A percentile compares a stretch with the other conserved stretches of the same genome.
Evolutionary conservation across 371 early-diverging fungal species (phyloP).

Genomic region (Mucor plumbeus): DNA sequence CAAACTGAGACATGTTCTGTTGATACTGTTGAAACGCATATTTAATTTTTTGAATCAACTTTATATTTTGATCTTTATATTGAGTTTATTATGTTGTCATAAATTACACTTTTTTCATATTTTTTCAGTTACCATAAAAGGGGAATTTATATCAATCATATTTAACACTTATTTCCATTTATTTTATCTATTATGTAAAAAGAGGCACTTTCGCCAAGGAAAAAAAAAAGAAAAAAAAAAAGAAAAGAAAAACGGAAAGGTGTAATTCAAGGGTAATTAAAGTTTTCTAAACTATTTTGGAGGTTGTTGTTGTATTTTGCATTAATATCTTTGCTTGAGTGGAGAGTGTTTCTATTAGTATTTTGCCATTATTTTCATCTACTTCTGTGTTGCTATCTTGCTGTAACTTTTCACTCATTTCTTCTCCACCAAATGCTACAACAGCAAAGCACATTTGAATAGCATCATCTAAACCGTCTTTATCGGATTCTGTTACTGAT

Average conservation of each 20-base stretch:
- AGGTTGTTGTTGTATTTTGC: conserved; percentile 3
- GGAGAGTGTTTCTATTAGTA: conserved; percentile 2
- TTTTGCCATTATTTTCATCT: conserved; percentile 2
- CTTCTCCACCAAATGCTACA: conserved; percentile 13
- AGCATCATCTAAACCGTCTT: conserved; percentile 15
- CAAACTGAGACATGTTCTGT: too few relatives aligned
- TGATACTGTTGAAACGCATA: too few relatives aligned
- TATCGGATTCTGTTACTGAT: background rate
- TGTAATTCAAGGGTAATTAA: background rate
- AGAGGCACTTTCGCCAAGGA: background rate
- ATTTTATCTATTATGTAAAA: background rate
- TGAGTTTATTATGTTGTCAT: too few relatives aligned
- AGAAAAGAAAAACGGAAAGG: background rate
- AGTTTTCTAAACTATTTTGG: background rate
- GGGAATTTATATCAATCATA: background rate
- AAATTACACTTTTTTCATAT: too few relatives aligned
- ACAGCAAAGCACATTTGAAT: conserved; percentile 17
- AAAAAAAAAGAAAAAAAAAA: too few relatives aligned
- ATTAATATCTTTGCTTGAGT: conserved; percentile 14
- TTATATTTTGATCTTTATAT: too few relatives aligned
- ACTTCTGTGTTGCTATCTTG: background rate
- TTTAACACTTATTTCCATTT: background rate
- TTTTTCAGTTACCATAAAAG: background rate
- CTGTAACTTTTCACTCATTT: background rate
- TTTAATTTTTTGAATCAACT: too few relatives aligned